These are phyloP conservation scores for Debaryomyces tyrocola DNA, from an alignment of 805 yeast species.

Conservation along the genomic window DNA sequence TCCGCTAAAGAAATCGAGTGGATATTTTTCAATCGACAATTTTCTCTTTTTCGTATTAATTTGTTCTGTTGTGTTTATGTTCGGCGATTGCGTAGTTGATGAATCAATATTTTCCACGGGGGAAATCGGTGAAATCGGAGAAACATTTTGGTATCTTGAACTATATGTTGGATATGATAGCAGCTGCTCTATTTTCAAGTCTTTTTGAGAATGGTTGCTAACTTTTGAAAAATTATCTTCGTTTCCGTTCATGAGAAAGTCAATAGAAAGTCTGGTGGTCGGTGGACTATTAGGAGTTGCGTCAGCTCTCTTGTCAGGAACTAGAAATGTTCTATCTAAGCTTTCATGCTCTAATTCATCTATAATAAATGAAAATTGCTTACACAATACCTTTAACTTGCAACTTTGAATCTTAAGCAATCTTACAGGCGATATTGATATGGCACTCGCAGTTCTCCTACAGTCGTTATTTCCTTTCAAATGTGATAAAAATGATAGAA, in stretches of 20 bases:
- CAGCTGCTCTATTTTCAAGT: neutral
- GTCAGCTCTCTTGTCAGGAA: no score
- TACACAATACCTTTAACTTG: conserved; percentile 53
- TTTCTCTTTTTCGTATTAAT: no score
- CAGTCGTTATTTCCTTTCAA: conserved; percentile 30
- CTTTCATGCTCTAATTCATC: conserved; percentile 43
- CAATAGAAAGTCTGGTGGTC: conserved; percentile 19
- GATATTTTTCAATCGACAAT: no score
- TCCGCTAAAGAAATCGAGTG: no score
- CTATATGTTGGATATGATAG: no score
- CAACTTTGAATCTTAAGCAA: conserved; percentile 60
- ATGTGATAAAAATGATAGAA: conserved; percentile 64
- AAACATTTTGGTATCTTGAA: no score
- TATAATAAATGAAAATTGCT: conserved; percentile 56
- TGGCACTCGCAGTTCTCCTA: conserved; percentile 59
- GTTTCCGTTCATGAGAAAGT: conserved; percentile 4
- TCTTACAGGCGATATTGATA: conserved; percentile 61
- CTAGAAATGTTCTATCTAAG: no score
- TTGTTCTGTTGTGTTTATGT: no score
- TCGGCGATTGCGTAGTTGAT: no score
- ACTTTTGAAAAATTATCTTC: neutral
- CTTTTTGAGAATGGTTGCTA: neutral
- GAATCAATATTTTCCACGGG: conserved; percentile 1
- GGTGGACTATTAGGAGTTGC: conserved; percentile 1
- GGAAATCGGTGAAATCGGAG: neutral